phyloP scores from a whole-genome alignment of 257 asterid species.

The Misopates orontium region DNA sequence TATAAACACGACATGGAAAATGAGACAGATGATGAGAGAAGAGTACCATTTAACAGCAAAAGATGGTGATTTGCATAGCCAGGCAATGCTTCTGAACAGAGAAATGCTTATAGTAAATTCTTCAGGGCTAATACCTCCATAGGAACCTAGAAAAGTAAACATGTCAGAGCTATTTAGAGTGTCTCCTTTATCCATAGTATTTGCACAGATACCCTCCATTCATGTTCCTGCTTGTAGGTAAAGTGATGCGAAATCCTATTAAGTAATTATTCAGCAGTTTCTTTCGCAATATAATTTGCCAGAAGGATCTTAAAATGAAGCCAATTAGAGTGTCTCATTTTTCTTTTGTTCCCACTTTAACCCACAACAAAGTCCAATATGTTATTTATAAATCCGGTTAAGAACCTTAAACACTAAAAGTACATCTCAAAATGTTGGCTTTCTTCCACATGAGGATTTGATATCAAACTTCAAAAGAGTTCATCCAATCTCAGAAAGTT shows the following conservation, averaged over 20 bases:
- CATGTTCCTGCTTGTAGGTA: slow-evolving; percentile 61
- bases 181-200: slow-evolving; percentile 74
- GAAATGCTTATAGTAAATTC: slow-evolving; percentile 45
- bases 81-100: slow-evolving; percentile 70
- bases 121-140: slow-evolving; percentile 57
- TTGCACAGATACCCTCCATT: slow-evolving; percentile 56
- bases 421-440: too few relatives aligned
- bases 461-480: too few relatives aligned
- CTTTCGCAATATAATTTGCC: background rate
- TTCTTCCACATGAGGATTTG: too few relatives aligned
- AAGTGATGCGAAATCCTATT: slow-evolving; percentile 2
- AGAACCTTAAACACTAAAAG: too few relatives aligned
- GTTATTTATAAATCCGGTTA: too few relatives aligned
- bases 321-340: too few relatives aligned
- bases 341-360: too few relatives aligned
- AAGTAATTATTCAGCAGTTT: background rate
- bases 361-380: too few relatives aligned
- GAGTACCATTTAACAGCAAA: slow-evolving; percentile 80
- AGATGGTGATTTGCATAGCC: slow-evolving; percentile 76
- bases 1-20: slow-evolving; percentile 11
- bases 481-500: too few relatives aligned
- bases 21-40: slow-evolving; percentile 41
- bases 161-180: slow-evolving; percentile 45
- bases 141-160: slow-evolving; percentile 48
- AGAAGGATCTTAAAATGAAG: too few relatives aligned